Evolutionary conservation across 208 protist genomes (phyloP).

Genomic region (Giardia muris): DNA sequence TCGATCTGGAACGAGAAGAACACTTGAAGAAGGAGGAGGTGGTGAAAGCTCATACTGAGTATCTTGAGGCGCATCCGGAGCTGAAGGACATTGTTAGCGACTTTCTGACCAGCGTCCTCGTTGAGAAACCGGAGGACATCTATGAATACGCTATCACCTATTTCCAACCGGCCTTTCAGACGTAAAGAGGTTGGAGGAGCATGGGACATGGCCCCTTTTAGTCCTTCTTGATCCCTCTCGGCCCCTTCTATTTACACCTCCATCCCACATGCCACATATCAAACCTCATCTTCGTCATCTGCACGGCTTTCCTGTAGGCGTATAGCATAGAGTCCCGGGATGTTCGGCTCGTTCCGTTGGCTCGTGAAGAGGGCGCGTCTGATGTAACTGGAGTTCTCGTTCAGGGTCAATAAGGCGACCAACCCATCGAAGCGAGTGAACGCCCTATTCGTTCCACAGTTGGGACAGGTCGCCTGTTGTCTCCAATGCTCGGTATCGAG

Average conservation of each 20-base stretch:
- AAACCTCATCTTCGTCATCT: neutral
- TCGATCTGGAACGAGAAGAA: slow-evolving; percentile 15
- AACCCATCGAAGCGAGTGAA: neutral
- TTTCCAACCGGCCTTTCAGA: neutral
- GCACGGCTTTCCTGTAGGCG: neutral
- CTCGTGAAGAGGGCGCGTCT: neutral
- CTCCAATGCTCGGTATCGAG: neutral
- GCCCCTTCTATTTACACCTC: no score
- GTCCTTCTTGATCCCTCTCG: no score
- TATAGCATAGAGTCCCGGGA: neutral
- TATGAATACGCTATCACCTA: neutral
- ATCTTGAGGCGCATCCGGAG: slow-evolving; percentile 21
- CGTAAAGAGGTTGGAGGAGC: no score
- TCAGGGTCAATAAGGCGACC: neutral
- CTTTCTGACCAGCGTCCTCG: neutral
- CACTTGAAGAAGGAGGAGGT: neutral
- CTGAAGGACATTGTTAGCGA: slow-evolving; percentile 1
- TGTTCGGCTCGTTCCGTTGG: neutral
- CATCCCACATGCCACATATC: no score
- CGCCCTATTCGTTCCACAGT: neutral
- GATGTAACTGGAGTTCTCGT: neutral
- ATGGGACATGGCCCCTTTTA: no score
- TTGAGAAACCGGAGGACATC: slow-evolving; percentile 22
- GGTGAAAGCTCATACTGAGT: slow-evolving; percentile 2
- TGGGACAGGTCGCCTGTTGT: neutral